Base-by-base conservation (phyloP, 179 eudicot species). In the Carnegiea gigantea region DNA sequence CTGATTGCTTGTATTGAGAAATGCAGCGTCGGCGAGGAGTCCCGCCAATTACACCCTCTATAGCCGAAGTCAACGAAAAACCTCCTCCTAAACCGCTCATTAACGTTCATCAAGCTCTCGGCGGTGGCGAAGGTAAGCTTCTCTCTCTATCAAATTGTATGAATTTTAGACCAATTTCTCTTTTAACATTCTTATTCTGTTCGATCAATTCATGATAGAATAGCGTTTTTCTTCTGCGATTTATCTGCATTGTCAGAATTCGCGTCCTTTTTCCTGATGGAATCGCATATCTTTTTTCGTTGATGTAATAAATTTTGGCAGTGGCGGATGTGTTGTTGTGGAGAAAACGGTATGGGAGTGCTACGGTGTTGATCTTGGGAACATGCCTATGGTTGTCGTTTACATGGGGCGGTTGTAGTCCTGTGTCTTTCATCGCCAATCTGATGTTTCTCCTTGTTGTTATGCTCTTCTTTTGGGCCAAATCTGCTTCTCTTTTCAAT, bases 391-490 rank as follows among this genome's bases (percentile, higher is more conserved):
- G 99, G 99, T 78, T 92, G 76, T 82, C 93, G 1, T 96, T 94
- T 53, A 89, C 88, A 78, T 80, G 78, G 24, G 96, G 89, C n/a
- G 98, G 96, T 79, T 92, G 93, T 80, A 92, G 87, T 79, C 79
- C 91, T 30, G 57, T 94, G 57, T 82, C 95, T 26, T 94, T 96
- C 57, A 43, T 87, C 12, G 79, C 96, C 0, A 91, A 92, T 87
- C 91, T 88, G 77, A 84, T 92, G 40, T 84, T 94, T 83, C 91
- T 94, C 26, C 89, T 92, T 73, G 97, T 92, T 80, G 79, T 82
- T n/a, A 92, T 94, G 84, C 91, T 96, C 85, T 96, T 96, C 87
- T 87, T 92, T 75, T 96, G 99, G 99, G 98, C 92, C 28, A 94
- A 96, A 91, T 92, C 98, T 30, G 99, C 99, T 67, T 85, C 95